Evolutionary conservation across 2,329 filamentous ascomycete species (phyloP).

Genomic region (Curvularia sp.): DNA sequence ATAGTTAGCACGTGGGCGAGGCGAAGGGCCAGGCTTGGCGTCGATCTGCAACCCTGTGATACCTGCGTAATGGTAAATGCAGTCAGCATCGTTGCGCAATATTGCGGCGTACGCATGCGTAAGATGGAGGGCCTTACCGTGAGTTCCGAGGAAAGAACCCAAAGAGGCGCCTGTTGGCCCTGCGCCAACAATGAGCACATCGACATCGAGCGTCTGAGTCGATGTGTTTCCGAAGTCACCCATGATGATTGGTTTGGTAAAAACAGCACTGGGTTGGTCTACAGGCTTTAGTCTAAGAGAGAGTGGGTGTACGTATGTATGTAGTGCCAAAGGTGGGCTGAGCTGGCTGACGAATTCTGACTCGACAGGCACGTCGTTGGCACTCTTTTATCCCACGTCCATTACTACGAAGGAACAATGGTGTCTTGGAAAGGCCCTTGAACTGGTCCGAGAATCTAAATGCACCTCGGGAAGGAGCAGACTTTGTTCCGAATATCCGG

Average conservation of each 20-base stretch:
- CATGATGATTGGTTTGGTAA: not conserved
- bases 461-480: not conserved
- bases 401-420: not conserved
- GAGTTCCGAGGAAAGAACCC: constrained; percentile 5
- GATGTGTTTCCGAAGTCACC: constrained; percentile 4
- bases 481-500: not conserved
- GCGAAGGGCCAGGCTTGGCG: constrained; percentile 1
- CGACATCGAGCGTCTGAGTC: constrained; percentile 2
- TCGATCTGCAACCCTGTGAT: constrained; percentile 10
- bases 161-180: constrained; percentile 13
- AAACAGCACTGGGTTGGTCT: no score
- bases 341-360: not conserved
- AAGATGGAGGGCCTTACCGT: constrained; percentile 3
- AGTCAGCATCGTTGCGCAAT: not conserved
- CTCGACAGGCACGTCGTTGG: not conserved
- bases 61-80: not conserved
- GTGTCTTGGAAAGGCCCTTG: not conserved
- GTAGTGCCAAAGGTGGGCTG: not conserved
- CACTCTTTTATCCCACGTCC: not conserved
- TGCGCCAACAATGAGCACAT: constrained; percentile 12
- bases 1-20: constrained; percentile 11
- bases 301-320: not conserved
- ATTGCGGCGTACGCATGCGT: not conserved
- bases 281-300: not conserved
- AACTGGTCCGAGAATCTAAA: not conserved